phyloP scores from a whole-genome alignment of 2,329 filamentous ascomycete genomes.

The Cladophialophora carrionii region DNA sequence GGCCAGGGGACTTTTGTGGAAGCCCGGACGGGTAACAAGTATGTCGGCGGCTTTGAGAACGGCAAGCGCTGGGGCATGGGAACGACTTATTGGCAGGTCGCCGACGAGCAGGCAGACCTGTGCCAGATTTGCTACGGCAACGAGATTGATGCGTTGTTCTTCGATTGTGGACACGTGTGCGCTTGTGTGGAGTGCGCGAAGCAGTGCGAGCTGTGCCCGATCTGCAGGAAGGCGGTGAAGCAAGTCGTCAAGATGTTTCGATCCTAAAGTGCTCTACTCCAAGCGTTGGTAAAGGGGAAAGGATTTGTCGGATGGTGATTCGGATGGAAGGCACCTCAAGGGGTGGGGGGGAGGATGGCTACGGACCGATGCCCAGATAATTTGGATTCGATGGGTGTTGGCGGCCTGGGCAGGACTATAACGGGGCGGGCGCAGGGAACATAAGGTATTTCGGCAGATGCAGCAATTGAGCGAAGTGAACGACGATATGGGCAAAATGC shows the following conservation, averaged over 20 bases:
- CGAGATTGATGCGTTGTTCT: conserved; percentile 63
- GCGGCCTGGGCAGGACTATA: neutral
- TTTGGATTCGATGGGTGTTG: conserved; percentile 1
- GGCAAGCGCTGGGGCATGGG: conserved; percentile 65
- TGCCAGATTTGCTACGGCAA: conserved; percentile 67
- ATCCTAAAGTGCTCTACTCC: conserved; percentile 40
- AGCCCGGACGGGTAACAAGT: conserved; percentile 61
- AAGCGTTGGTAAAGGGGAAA: neutral
- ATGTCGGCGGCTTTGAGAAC: conserved; percentile 63
- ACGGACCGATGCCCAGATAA: neutral
- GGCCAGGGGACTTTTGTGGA: conserved; percentile 63
- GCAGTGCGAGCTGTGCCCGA: conserved; percentile 62
- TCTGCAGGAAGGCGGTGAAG: conserved; percentile 62
- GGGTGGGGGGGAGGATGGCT: neutral
- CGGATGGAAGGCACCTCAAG: neutral
- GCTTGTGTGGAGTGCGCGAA: conserved; percentile 63
- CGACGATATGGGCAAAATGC: conserved; percentile 4
- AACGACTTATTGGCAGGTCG: conserved; percentile 64
- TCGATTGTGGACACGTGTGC: conserved; percentile 66
- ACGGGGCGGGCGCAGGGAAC: neutral
- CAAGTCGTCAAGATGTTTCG: conserved; percentile 62
- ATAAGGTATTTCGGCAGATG: conserved; percentile 3
- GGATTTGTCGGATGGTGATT: neutral
- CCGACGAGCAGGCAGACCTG: conserved; percentile 62
- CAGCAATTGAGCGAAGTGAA: conserved; percentile 8